Conservation (phyloP, 768 basidiomycete species). For the Amanita molliuscula region DNA sequence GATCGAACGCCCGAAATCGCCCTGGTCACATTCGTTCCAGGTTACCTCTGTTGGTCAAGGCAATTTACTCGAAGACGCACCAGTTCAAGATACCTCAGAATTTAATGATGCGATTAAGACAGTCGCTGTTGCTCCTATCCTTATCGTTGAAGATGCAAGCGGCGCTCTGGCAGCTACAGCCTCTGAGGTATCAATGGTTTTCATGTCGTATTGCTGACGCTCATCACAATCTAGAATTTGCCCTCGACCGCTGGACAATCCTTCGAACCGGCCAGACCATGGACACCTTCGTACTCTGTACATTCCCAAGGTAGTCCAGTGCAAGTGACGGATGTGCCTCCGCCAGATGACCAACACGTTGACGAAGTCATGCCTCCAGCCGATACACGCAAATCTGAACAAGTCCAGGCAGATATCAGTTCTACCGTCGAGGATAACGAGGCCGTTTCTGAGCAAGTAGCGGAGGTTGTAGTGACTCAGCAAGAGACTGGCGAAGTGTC, state of each 20-base stretch:
- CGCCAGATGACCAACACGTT: not conserved
- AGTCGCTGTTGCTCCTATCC: not conserved
- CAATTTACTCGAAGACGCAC: slow-evolving; percentile 13
- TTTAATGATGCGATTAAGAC: not conserved
- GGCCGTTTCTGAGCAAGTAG: too few relatives aligned
- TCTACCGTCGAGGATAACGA: too few relatives aligned
- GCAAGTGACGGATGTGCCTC: not conserved
- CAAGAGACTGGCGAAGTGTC: not conserved
- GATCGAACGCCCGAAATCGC: slow-evolving; percentile 37
- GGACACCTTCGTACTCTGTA: slow-evolving; percentile 33
- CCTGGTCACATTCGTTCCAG: slow-evolving; percentile 44
- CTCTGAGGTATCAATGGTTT: slow-evolving; percentile 1
- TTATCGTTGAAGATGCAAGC: not conserved
- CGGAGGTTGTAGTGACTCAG: not conserved
- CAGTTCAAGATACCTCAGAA: not conserved
- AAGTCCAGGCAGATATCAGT: not conserved
- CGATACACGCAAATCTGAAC: not conserved
- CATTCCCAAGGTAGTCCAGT: slow-evolving; percentile 27
- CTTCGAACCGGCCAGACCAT: slow-evolving; percentile 18
- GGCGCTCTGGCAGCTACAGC: not conserved
- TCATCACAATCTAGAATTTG: not conserved
- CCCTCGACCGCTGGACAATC: not conserved
- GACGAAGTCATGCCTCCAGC: not conserved
- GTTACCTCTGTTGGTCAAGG: slow-evolving; percentile 30
- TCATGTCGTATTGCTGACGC: not conserved